phyloP scores from a whole-genome alignment of 148 eudicot genomes.

The Talinum fruticosum region DNA sequence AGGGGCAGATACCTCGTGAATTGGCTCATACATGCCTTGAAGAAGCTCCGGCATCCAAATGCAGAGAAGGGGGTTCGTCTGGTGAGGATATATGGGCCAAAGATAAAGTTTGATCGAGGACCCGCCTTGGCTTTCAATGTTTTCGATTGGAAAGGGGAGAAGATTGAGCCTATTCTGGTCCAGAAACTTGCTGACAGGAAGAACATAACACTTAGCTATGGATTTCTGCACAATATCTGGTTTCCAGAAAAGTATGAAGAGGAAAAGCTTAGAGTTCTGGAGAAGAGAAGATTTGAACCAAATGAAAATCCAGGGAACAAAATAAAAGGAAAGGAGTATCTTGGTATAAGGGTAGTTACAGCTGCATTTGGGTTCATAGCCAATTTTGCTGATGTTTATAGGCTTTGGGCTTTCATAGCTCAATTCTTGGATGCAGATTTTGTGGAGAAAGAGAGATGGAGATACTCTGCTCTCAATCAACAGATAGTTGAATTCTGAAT shows the following conservation, averaged over 20 bases:
- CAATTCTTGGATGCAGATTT: constrained; percentile 96
- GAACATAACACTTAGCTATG: constrained; percentile 68
- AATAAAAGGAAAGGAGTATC: constrained; percentile 29
- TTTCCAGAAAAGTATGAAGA: constrained; percentile 64
- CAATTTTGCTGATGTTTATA: constrained; percentile 79
- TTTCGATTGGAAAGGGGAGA: constrained; percentile 91
- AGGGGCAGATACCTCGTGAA: constrained; percentile 76
- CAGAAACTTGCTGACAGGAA: constrained; percentile 94
- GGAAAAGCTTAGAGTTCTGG: constrained; percentile 41
- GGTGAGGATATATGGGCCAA: constrained; percentile 81
- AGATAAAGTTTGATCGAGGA: constrained; percentile 79
- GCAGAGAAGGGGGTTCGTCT: constrained; percentile 47
- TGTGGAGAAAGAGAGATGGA: constrained; percentile 98
- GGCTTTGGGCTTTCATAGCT: constrained; percentile 87
- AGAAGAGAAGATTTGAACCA: constrained; percentile 37
- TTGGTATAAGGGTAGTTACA: constrained; percentile 57
- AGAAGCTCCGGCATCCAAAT: constrained; percentile 79
- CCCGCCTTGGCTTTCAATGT: constrained; percentile 85
- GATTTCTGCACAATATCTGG: constrained; percentile 57
- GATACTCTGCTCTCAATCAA: constrained; percentile 83
- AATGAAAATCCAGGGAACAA: constrained; percentile 35
- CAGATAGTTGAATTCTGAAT: constrained; percentile 22
- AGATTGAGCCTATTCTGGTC: constrained; percentile 74
- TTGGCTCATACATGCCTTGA: constrained; percentile 79
- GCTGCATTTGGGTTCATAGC: constrained; percentile 75